These are phyloP conservation scores for Candida railenensis DNA, from an alignment of 805 yeast species.

Conservation along the genomic window DNA sequence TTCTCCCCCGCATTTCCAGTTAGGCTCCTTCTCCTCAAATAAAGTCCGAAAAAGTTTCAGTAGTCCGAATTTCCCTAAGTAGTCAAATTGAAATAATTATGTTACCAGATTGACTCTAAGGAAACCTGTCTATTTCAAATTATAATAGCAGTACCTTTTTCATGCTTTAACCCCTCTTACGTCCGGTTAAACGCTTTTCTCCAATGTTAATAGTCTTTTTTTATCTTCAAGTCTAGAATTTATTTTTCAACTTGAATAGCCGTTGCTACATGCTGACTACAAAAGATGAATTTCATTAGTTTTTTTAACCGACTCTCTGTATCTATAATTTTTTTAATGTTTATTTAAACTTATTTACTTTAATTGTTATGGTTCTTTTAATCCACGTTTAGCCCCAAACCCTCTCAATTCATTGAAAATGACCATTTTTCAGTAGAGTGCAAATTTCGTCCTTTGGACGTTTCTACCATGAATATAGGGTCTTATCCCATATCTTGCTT, in stretches of 20 bases:
- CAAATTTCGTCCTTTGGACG: too few species aligned
- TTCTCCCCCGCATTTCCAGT: neutral
- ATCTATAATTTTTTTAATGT: neutral
- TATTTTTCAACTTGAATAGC: neutral
- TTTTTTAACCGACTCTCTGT: too few species aligned
- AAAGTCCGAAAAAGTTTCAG: neutral
- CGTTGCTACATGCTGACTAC: neutral
- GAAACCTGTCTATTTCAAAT: too few species aligned
- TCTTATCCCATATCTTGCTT: too few species aligned
- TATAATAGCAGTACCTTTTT: neutral
- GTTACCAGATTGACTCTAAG: too few species aligned
- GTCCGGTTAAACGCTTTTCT: too few species aligned
- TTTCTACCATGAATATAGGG: too few species aligned
- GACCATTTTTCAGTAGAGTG: too few species aligned
- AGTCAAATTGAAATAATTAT: too few species aligned
- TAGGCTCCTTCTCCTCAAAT: neutral
- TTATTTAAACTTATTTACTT: too few species aligned
- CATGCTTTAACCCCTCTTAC: neutral
- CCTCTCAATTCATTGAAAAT: too few species aligned
- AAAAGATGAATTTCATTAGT: neutral
- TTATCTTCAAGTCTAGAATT: neutral
- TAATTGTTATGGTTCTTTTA: neutral
- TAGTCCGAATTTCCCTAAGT: neutral
- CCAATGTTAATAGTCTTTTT: too few species aligned
- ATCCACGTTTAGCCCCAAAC: neutral